Conservation (phyloP, 225 moss, liverwort and hornwort species). For the Sphagnum contortum region DNA sequence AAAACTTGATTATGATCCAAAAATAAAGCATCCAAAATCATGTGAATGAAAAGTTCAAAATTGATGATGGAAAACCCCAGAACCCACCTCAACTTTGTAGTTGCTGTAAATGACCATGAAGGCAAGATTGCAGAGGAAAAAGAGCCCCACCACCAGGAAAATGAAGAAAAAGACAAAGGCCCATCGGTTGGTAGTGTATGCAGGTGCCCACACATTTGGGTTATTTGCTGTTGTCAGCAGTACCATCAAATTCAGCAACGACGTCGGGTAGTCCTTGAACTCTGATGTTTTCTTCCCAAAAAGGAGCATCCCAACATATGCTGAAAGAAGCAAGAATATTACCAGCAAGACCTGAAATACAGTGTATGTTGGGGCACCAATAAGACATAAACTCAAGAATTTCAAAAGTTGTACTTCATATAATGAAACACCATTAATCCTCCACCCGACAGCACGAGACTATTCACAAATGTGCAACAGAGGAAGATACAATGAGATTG, state of each 20-base stretch:
- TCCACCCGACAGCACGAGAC: too few species aligned
- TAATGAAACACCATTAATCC: too few species aligned
- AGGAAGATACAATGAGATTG: too few species aligned
- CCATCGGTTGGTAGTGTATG: conserved; percentile 64
- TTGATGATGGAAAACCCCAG: too few species aligned
- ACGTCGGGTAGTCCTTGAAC: conserved; percentile 58
- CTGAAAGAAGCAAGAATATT: conserved; percentile 70
- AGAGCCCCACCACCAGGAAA: conserved; percentile 76
- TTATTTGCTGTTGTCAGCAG: conserved; percentile 86
- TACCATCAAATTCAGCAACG: conserved; percentile 73
- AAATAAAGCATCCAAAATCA: too few species aligned
- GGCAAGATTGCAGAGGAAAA: conserved; percentile 88
- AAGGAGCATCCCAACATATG: conserved; percentile 77
- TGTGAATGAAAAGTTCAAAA: too few species aligned
- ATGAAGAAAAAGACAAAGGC: conserved; percentile 85
- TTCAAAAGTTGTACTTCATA: too few species aligned
- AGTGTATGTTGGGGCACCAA: neutral
- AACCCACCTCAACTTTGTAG: conserved; percentile 76
- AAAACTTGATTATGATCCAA: too few species aligned
- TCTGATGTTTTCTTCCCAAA: conserved; percentile 48
- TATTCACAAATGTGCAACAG: too few species aligned
- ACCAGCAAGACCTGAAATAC: conserved; percentile 58
- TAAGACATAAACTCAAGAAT: too few species aligned
- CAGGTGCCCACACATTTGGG: conserved; percentile 80
- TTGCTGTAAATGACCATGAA: conserved; percentile 91